Evolutionary conservation across 2,329 filamentous ascomycete genomes (phyloP), one percentile per base, ranked within the genome.

Genomic region (Pestalotiopsis fici): DNA sequence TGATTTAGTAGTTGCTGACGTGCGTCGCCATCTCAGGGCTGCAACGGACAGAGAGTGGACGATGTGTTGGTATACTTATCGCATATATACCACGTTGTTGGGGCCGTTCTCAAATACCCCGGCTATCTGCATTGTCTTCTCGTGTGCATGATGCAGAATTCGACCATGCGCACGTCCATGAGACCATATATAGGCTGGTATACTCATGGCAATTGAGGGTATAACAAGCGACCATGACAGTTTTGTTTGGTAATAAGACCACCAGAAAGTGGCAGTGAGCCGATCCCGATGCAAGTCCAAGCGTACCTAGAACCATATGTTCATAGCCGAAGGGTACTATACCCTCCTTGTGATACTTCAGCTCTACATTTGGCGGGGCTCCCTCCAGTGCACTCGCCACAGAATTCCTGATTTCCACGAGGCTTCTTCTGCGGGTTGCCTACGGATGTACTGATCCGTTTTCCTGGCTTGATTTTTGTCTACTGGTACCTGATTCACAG

Each of bases 111-210:
- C 21, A 50, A 50, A 50, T 50, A 37, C 28, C 18, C 12, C 57
- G 57, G 57, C 28, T 60, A 31, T 37, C 28, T 37, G 57, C 57
- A 60, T 60, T 60, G 57, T 27, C 43, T 37, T 60, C 57, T 37
- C 28, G 31, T 60, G 57, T n/a, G 28, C 28, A 60, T 60, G 18
- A 37, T 60, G 57, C 57, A 60, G 25, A 37, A 11, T 35, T 35
- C 37, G 18, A 31, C 15, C 25, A 18, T 27, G 27, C 21, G 4
- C 28, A 50, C 57, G 57, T 15, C 57, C 25, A 18, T 28, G 27
- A 5, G 9, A 25, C 13, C 27, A n/a, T 31, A 23, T 7, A 18
- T 7, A 18, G 43, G 15, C 43, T 9, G n/a, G 43, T 21, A 50
- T 35, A 35, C 11, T 35, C 31, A 35, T 35, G 31, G 31, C 31